Evolutionary conservation across 192 early-diverging fungal genomes (phyloP).

Genomic region (Entomortierella parvispora): DNA sequence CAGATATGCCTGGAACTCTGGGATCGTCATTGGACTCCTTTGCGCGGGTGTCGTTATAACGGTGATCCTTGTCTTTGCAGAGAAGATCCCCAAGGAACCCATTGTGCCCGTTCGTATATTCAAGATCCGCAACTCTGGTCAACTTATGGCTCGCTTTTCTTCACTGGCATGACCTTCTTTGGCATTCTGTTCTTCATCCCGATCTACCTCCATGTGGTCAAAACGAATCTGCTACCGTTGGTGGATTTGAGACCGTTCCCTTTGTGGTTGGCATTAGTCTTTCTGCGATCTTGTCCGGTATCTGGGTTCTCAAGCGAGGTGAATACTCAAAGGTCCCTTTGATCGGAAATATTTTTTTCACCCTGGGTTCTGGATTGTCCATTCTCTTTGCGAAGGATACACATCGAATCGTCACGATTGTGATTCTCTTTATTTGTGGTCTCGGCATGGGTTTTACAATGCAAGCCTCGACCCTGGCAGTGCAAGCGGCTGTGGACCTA

Average conservation of each 20-base stretch:
- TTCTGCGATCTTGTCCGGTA: background rate
- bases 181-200: slow-evolving; percentile 77
- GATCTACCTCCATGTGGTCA: slow-evolving; percentile 81
- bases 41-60: slow-evolving; percentile 57
- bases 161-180: slow-evolving; percentile 61
- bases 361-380: slow-evolving; percentile 10
- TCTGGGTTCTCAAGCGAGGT: slow-evolving; percentile 3
- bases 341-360: background rate
- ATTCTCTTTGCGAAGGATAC: slow-evolving; percentile 40
- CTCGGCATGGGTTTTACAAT: slow-evolving; percentile 75
- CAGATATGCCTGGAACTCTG: slow-evolving; percentile 69
- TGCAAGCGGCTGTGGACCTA: no score
- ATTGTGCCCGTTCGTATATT: slow-evolving; percentile 71
- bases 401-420: slow-evolving; percentile 56
- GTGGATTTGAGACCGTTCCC: slow-evolving; percentile 77
- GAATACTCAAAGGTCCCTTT: slow-evolving; percentile 20
- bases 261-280: slow-evolving; percentile 55
- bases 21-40: slow-evolving; percentile 62
- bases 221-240: slow-evolving; percentile 70
- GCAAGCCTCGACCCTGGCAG: slow-evolving; percentile 52
- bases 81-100: slow-evolving; percentile 77
- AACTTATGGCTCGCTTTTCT: slow-evolving; percentile 57
- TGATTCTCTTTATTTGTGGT: slow-evolving; percentile 72
- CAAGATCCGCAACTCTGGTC: no score
- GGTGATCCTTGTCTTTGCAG: slow-evolving; percentile 62